Base-by-base conservation (phyloP, 83 land plant species). In the Picea engelmannii region DNA sequence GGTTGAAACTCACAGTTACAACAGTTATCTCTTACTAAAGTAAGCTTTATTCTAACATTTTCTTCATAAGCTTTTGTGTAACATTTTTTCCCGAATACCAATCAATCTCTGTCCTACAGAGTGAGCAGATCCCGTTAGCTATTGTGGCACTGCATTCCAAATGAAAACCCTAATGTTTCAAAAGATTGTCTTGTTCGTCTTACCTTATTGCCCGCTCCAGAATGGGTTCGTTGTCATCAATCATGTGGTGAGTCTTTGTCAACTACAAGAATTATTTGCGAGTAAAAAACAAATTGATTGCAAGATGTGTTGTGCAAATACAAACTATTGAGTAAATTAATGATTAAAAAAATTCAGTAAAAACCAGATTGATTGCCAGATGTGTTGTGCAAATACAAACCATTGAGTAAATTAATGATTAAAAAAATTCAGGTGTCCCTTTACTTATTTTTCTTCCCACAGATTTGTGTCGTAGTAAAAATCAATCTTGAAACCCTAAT, bases 211-310 rank as follows among this genome's bases (percentile, higher is more conserved):
- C 99, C 70, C 93, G 92, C 86, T 97, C 99, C 78, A 97, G 83
- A 87, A 97, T 94, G 21, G 98, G 97, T 60, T 97, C 98, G 65
- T 97, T 98, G 20, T 97, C 99, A 85, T 96, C 98, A 78, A 94
- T 91, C 98, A 95, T 95, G 88, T 96, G 96, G 80, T 96, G 94
- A 20, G 92, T 92, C 83, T 95, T 96, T 35, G 88, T 90, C 82
- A 98, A 79, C 91, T 89, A 87, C 86, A 81, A 27, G 60, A 23
- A 11, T 16, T 18, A 58, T 59, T 78, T 60, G 27, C 35, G 11
- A 49, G 17, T 75, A 31, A 75, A 73, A 40, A 52, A 49, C 12
- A 49, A 0, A 49, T 49, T 49, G 11, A 49, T 49, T 49, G 11
- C 11, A 2, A 49, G 2, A 10, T 2, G 12, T 49, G 3, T 49